phyloP scores from a whole-genome alignment of 2,329 filamentous ascomycete species.

The Akanthomyces uredinophilus region DNA sequence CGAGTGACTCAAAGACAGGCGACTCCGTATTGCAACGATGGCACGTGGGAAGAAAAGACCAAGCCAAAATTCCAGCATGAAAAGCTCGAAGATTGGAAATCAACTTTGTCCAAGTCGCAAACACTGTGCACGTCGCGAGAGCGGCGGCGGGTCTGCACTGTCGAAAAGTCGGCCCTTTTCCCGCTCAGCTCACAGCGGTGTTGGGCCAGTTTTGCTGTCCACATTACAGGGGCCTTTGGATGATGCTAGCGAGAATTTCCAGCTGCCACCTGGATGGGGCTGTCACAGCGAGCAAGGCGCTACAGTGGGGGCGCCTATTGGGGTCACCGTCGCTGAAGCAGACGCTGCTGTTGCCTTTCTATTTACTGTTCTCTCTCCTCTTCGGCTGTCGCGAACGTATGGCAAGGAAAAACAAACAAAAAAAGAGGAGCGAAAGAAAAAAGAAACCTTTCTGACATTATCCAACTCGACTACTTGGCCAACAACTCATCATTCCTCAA shows the following conservation, averaged over 20 bases:
- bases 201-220: background rate
- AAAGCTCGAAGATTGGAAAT: constrained; percentile 2
- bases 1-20: background rate
- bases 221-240: background rate
- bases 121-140: background rate
- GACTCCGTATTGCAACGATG: background rate
- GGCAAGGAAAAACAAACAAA: no score
- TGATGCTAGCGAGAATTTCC: background rate
- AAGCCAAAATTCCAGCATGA: background rate
- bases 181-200: background rate
- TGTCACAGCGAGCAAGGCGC: background rate
- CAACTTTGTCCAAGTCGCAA: background rate
- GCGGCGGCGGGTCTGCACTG: background rate
- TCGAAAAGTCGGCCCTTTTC: background rate
- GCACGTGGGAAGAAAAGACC: background rate
- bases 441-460: no score
- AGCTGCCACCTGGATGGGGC: background rate
- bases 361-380: no score
- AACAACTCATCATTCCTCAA: no score
- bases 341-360: no score
- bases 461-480: no score
- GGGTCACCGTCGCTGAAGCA: background rate
- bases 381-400: no score
- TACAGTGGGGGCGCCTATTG: background rate
- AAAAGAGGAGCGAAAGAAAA: no score